Evolutionary conservation across 192 early-diverging fungal species (phyloP), one percentile per base, ranked within the genome.

Genomic region (Neocallimastix lanati): DNA sequence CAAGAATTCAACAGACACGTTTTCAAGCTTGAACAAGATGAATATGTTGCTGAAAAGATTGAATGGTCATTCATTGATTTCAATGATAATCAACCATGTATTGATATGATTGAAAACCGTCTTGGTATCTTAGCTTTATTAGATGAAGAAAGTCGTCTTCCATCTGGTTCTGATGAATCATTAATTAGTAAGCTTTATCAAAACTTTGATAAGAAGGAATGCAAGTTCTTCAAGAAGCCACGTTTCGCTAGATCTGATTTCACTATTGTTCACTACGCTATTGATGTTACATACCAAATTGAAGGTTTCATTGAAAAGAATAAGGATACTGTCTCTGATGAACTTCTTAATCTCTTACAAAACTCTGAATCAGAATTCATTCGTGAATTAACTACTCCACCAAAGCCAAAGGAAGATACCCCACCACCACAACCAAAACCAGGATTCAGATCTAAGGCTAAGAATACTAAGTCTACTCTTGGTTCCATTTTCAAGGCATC

Each of bases 1-100:
- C 96, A 98, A 86, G 93, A 98, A 85, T 99, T 99, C 85, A 99
- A 96, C 87, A 92, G 93, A 78, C 97, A 98, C 84, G 96, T 98
- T 13, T 99, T 99, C 89, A 96, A 97, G 88, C 89, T 98, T 35
- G 96, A 98, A 83, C 97, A 99, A 85, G 96, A 99, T 83, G 96
- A 98, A 85, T 99, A 99, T 81, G 88, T 95, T 78, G 92, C 92
- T 35, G 97, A 99, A 82, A 87, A 96, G 86, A 94, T 99, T 83
- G 90, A 93, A 82, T 99, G 97, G 97, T 95, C 93, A 35, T 97
- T 97, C 80, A 97, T 99, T 79, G 95, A 99, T 79, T 99, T 98
- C 85, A 95, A 94, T 83, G 97, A 99, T 85, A 99, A 99, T 83
- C 94, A 97, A 85, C 93, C 94, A 13, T 98, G 96, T 90, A 98